These are phyloP conservation scores for Ceratobasidium sp. DNA, from an alignment of 1,284 basidiomycete genomes.

Conservation along the genomic window DNA sequence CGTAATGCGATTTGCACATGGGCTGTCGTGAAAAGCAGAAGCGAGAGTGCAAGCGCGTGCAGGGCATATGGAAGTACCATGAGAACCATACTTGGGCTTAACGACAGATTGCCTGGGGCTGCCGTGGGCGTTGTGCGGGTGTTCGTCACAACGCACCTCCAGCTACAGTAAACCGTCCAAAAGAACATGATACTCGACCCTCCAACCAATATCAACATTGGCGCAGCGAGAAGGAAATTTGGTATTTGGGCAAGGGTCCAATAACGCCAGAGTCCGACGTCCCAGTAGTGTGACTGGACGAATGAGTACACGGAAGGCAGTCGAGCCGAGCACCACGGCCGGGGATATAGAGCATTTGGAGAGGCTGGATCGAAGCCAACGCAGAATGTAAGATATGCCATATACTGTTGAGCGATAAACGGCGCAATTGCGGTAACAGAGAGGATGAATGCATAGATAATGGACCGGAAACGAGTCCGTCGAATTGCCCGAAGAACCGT, in stretches of 20 bases:
- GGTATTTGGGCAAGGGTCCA: conserved; percentile 88
- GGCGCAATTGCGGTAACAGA: conserved; percentile 68
- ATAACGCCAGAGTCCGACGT: conserved; percentile 86
- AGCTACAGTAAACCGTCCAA: no score
- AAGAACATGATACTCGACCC: conserved; percentile 29
- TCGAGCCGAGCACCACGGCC: conserved; percentile 74
- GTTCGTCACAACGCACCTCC: background rate
- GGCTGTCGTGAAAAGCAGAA: conserved; percentile 79
- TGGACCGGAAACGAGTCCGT: conserved; percentile 49
- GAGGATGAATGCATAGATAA: conserved; percentile 59
- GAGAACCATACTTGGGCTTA: background rate
- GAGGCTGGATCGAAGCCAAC: background rate
- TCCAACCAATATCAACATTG: conserved; percentile 68
- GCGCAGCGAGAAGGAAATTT: conserved; percentile 86
- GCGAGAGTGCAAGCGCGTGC: conserved; percentile 71
- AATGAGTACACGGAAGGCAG: conserved; percentile 84
- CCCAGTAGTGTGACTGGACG: conserved; percentile 90
- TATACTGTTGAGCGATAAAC: conserved; percentile 76
- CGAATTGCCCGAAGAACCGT: background rate
- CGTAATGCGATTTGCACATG: conserved; percentile 94
- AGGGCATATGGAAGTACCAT: conserved; percentile 70
- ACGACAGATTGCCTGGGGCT: background rate
- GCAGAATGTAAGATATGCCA: conserved; percentile 79
- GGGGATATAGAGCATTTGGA: background rate
- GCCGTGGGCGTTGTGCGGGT: background rate